These are phyloP conservation scores for Lasiodiplodia sp. DNA, from an alignment of 2,329 filamentous ascomycete genomes.

Conservation along the genomic window DNA sequence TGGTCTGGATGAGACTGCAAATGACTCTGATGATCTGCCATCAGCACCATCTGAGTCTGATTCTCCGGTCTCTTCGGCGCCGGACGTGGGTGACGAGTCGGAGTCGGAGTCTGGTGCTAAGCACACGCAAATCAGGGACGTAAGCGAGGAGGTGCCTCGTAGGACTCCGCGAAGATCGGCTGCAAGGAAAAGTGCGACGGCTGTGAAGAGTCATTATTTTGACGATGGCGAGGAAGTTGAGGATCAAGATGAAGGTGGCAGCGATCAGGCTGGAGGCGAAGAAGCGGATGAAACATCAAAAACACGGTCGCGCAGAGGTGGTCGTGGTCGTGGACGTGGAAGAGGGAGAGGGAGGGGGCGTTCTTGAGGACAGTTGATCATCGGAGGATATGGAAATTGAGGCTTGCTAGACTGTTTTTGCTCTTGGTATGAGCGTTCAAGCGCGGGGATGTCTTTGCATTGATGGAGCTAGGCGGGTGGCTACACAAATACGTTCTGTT, in stretches of 20 bases:
- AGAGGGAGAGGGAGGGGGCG: conserved; percentile 29
- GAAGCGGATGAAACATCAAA: conserved; percentile 8
- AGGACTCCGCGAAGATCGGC: conserved; percentile 24
- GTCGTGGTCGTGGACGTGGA: conserved; percentile 10
- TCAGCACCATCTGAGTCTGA: conserved; percentile 3
- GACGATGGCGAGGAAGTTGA: background rate
- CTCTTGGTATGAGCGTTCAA: background rate
- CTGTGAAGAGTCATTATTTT: conserved; percentile 33
- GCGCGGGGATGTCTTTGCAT: background rate
- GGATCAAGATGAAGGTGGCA: background rate
- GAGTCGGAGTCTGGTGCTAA: background rate
- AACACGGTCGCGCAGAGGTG: background rate
- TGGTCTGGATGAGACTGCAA: background rate
- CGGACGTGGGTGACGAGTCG: background rate
- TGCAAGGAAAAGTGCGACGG: conserved; percentile 30
- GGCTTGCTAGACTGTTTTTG: background rate
- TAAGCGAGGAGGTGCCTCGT: background rate
- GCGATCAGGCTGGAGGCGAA: background rate
- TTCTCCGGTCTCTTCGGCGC: background rate
- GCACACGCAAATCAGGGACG: background rate
- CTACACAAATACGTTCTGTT: background rate
- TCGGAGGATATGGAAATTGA: background rate
- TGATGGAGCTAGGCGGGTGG: background rate
- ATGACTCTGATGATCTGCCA: conserved; percentile 1
- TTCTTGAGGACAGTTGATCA: background rate